Conservation (phyloP, 2,329 filamentous ascomycete species). For the Rugonectria rugulosa region DNA sequence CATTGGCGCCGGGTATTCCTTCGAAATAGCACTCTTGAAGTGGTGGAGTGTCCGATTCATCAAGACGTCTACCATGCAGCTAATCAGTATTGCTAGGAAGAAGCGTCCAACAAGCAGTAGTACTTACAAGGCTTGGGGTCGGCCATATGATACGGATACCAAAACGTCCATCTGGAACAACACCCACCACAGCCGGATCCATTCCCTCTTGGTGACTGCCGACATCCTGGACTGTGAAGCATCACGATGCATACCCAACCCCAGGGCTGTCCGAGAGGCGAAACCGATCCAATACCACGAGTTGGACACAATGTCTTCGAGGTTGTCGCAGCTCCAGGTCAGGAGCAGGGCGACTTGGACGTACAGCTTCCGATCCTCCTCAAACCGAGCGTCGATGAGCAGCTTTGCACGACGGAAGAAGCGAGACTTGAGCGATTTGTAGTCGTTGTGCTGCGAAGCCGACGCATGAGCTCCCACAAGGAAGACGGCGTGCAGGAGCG, state of each 20-base stretch:
- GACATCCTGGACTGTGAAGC: constrained; percentile 40
- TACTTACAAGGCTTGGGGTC: constrained; percentile 57
- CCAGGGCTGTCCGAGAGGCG: constrained; percentile 59
- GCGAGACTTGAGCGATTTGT: constrained; percentile 49
- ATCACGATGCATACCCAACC: constrained; percentile 60
- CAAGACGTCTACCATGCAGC: constrained; percentile 48
- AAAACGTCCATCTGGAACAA: constrained; percentile 50
- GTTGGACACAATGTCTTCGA: constrained; percentile 62
- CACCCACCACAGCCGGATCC: constrained; percentile 51
- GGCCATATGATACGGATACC: constrained; percentile 52
- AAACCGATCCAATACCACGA: constrained; percentile 61
- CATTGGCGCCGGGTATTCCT: constrained; percentile 47
- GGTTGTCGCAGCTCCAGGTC: constrained; percentile 63
- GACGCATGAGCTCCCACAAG: constrained; percentile 60
- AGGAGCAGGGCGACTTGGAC: constrained; percentile 63
- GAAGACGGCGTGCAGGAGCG: constrained; percentile 59
- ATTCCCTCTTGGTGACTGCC: constrained; percentile 44
- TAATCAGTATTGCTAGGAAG: neutral
- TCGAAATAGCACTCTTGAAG: constrained; percentile 55
- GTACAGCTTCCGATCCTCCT: constrained; percentile 60
- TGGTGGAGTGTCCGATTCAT: constrained; percentile 58
- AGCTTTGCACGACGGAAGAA: constrained; percentile 62
- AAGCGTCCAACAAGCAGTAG: neutral
- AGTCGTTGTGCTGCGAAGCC: constrained; percentile 49
- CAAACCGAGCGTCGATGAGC: constrained; percentile 60